phyloP scores from a whole-genome alignment of 2,329 filamentous ascomycete genomes.

The Aspergillus texensis region DNA sequence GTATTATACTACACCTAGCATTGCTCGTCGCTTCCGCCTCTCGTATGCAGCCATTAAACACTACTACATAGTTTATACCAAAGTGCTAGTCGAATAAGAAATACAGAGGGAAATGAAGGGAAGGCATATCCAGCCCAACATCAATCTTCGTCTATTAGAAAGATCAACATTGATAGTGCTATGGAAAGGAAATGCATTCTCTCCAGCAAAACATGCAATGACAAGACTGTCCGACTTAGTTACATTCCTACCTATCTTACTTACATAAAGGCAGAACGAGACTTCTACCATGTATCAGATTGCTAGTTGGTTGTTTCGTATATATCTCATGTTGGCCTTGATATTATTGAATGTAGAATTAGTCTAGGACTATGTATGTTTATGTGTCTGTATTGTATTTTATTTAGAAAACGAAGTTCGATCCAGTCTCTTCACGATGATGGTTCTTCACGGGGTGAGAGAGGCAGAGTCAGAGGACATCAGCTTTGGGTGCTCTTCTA shows the following conservation, averaged over 20 bases:
- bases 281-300: background rate
- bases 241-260: background rate
- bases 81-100: no score
- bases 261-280: background rate
- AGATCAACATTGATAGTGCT: background rate
- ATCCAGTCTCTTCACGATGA: no score
- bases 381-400: background rate
- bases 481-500: background rate
- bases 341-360: background rate
- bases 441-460: background rate
- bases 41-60: background rate
- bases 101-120: no score
- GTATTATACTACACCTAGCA: background rate
- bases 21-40: background rate
- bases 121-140: no score
- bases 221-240: background rate
- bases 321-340: background rate
- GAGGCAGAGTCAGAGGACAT: background rate
- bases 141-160: no score
- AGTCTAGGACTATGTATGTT: background rate
- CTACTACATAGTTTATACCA: no score
- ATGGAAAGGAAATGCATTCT: background rate
- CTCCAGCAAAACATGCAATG: background rate
- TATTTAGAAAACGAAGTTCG: background rate
- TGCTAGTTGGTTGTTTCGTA: background rate